Evolutionary conservation across 352 stramenopile genomes (phyloP).

Genomic region (Saprolegnia diclina): DNA sequence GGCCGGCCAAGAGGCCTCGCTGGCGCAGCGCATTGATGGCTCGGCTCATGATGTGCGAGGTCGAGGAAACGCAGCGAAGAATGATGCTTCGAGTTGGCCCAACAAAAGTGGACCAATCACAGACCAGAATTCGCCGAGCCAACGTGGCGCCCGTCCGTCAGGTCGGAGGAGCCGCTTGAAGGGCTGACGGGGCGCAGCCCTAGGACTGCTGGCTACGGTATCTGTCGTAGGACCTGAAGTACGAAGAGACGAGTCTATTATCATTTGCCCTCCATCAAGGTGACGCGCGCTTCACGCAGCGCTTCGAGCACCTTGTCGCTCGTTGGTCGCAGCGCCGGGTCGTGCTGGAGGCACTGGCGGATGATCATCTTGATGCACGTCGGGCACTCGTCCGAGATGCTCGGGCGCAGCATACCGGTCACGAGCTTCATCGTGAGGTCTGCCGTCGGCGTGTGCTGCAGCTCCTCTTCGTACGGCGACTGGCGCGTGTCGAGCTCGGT

Average conservation of each 20-base stretch:
- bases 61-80: slow-evolving; percentile 2
- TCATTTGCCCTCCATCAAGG: neutral
- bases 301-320: slow-evolving; percentile 19
- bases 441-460: slow-evolving; percentile 31
- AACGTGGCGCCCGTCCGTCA: neutral
- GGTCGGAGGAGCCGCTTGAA: neutral
- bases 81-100: neutral
- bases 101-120: slow-evolving; percentile 12
- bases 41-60: slow-evolving; percentile 48
- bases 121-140: neutral
- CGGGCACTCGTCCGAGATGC: slow-evolving; percentile 10
- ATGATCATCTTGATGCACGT: slow-evolving; percentile 24
- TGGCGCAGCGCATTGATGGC: slow-evolving; percentile 52
- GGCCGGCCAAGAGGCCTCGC: slow-evolving; percentile 66
- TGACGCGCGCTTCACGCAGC: slow-evolving; percentile 19
- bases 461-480: slow-evolving; percentile 44
- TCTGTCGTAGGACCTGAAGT: too few species aligned
- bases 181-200: too few species aligned
- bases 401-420: slow-evolving; percentile 24
- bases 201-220: too few species aligned
- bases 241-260: too few species aligned
- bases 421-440: slow-evolving; percentile 27
- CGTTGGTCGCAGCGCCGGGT: slow-evolving; percentile 23
- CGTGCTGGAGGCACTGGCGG: slow-evolving; percentile 24
- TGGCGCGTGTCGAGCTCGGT: slow-evolving; percentile 53